phyloP scores from a whole-genome alignment of 352 stramenopile genomes.

The Globisporangium ultimum region DNA sequence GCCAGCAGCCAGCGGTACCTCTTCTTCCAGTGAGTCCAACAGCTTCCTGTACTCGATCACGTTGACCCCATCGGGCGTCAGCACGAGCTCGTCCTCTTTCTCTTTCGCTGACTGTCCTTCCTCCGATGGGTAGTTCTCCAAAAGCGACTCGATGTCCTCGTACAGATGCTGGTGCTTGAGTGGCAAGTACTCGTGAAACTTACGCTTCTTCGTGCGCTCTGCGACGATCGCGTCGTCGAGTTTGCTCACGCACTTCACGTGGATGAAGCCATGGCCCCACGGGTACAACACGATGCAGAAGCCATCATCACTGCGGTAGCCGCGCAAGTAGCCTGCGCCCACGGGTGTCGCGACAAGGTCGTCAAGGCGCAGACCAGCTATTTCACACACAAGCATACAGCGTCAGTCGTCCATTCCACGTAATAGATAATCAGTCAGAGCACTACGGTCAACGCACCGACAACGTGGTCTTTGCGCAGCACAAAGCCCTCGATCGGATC shows the following conservation, averaged over 20 bases:
- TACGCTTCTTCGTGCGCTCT: constrained; percentile 37
- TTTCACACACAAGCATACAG: background rate
- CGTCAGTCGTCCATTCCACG: background rate
- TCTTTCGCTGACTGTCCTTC: background rate
- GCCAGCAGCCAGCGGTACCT: constrained; percentile 15
- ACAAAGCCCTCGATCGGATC: constrained; percentile 70
- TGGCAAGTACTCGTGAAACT: constrained; percentile 44
- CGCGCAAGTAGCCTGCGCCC: constrained; percentile 58
- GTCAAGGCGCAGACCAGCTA: constrained; percentile 43
- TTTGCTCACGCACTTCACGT: constrained; percentile 48
- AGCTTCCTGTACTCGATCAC: constrained; percentile 47
- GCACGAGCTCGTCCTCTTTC: background rate
- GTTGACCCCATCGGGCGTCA: constrained; percentile 10
- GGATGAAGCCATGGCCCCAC: constrained; percentile 73
- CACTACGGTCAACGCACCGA: constrained; percentile 28
- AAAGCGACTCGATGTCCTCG: constrained; percentile 58
- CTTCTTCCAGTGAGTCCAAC: constrained; percentile 44
- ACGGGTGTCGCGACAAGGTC: constrained; percentile 63
- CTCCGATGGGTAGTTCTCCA: constrained; percentile 40
- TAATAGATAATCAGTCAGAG: background rate
- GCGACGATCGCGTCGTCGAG: constrained; percentile 30
- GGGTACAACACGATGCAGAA: constrained; percentile 73
- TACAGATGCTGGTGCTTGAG: constrained; percentile 71
- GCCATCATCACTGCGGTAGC: constrained; percentile 44
- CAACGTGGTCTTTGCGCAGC: constrained; percentile 63